These are phyloP conservation scores for Onygenales sp. DNA, from an alignment of 2,329 filamentous ascomycete genomes.

Conservation along the genomic window DNA sequence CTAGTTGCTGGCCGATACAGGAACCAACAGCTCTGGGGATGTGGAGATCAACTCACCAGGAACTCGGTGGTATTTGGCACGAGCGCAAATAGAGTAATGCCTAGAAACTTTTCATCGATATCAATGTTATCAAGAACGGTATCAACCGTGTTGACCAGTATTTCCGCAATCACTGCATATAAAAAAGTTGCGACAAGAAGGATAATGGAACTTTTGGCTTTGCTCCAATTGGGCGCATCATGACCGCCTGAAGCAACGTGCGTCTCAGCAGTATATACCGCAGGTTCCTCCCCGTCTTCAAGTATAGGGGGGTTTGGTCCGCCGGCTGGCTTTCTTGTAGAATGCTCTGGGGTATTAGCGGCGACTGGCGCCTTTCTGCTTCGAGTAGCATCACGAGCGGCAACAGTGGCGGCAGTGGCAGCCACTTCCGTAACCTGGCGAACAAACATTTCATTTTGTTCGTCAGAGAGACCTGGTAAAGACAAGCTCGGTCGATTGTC, in stretches of 20 bases:
- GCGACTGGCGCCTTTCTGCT: conserved; percentile 40
- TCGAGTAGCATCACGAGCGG: conserved; percentile 63
- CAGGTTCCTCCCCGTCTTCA: conserved; percentile 36
- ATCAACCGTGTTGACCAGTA: conserved; percentile 92
- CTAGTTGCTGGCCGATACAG: conserved; percentile 5
- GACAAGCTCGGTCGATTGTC: conserved; percentile 26
- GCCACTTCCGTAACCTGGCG: conserved; percentile 90
- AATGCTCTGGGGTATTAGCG: conserved; percentile 22
- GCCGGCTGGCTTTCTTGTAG: conserved; percentile 27
- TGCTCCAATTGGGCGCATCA: conserved; percentile 97
- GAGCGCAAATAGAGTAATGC: conserved; percentile 90
- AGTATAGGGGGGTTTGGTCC: conserved; percentile 32
- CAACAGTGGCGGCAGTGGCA: conserved; percentile 79
- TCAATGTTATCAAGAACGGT: conserved; percentile 84
- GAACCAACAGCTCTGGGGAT: background rate
- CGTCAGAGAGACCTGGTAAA: conserved; percentile 61
- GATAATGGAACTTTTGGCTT: conserved; percentile 80
- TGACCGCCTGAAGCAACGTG: conserved; percentile 59
- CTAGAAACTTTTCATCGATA: conserved; percentile 94
- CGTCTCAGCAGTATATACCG: conserved; percentile 21
- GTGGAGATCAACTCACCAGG: conserved; percentile 50
- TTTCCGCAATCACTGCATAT: conserved; percentile 96
- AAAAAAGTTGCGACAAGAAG: conserved; percentile 79
- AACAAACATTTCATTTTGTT: conserved; percentile 70
- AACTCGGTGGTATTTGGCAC: conserved; percentile 99